Evolutionary conservation across 2,329 filamentous ascomycete genomes (phyloP), one percentile per base, ranked within the genome.

Genomic region (Sclerotiophoma versabilis): DNA sequence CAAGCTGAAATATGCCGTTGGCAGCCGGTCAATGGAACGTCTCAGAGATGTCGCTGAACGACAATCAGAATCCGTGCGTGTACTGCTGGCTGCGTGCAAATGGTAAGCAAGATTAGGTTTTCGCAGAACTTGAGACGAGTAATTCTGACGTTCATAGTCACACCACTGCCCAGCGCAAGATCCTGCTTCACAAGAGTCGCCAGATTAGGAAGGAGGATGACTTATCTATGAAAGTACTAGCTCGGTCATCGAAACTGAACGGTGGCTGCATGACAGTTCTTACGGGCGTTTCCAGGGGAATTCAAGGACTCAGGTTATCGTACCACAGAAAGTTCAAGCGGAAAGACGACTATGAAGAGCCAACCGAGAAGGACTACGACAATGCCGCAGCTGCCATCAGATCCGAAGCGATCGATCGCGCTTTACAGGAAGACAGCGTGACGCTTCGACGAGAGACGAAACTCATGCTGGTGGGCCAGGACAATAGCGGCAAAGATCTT

Each of bases 331-430:
- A 68, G 37, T 55, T 73, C 12, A 57, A 66, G 27, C 57, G 57
- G 4, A 61, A 56, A 47, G 51, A 59, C 8, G 34, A 55, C 6
- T 43, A 63, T 11, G 47, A 67, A 0, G 44, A 63, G n/a, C 65
- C 65, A 8, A 71, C 64, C 2, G 65, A 70, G 29, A 57, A 73
- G 46, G 69, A 73, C 22, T 71, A 73, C 37, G 59, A 73, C 5
- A 60, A 65, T 32, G 63, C 64, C 7, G 70, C 70, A 23, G 72
- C 72, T 27, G 59, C 63, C 26, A 69, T 66, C 46, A 66, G 71
- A 14, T 73, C 71, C 20, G 66, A 73, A 53, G 72, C 72, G 11
- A 74, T 74, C 39, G 72, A 74, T 44, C 69, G 72, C 15, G 60
- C 62, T 12, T 49, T 74, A 12, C 65, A 73, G 53, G 64, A 70